Base-by-base conservation (phyloP, 495 filamentous ascomycete species). In the Xylaria venustula region DNA sequence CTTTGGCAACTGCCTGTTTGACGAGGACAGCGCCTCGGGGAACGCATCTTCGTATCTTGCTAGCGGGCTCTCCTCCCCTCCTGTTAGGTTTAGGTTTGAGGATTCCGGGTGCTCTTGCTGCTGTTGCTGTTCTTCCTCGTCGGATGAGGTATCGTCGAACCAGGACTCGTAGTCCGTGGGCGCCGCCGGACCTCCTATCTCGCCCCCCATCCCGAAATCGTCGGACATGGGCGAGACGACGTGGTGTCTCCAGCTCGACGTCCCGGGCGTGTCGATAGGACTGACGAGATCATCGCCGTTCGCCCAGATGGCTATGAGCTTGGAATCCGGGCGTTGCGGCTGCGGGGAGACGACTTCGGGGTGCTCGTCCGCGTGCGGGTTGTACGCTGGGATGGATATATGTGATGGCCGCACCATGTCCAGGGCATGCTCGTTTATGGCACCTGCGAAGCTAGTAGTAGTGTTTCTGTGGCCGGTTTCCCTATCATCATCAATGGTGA, bases 211-310 rank as follows among this genome's bases (percentile, higher is more conserved):
- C 9, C n/a, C 58, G 20, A 26, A 32, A 6, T 22, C 11, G 12
- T 48, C 58, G 7, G 58, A 61, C 7, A 61, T 49, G 0, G 58
- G 58, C 15, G 58, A 61, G 15, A 61, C 58, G 42, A 52, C 32
- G 41, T 54, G n/a, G 32, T 20, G 54, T n/a, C 7, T 44, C 58
- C 58, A 61, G 11, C 9, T 48, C 17, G 40, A 11, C 19, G 51
- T 32, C 23, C 7, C 50, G 5, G 50, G 22, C 7, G 50, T 41
- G 22, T 30, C 41, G 12, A 61, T 28, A 22, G 58, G 58, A 22
- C 58, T 61, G 23, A 61, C 58, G 2, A 54, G 58, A 28, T 61
- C 58, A 41, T 61, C 58, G 9, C 58, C 58, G 20, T 47, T 54
- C 40, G 50, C 22, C 49, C 58, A 61, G 32, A 61, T 25, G 19